Evolutionary conservation across 768 basidiomycete genomes (phyloP), one percentile per base, ranked within the genome.

Genomic region (Lentinula lateritia): DNA sequence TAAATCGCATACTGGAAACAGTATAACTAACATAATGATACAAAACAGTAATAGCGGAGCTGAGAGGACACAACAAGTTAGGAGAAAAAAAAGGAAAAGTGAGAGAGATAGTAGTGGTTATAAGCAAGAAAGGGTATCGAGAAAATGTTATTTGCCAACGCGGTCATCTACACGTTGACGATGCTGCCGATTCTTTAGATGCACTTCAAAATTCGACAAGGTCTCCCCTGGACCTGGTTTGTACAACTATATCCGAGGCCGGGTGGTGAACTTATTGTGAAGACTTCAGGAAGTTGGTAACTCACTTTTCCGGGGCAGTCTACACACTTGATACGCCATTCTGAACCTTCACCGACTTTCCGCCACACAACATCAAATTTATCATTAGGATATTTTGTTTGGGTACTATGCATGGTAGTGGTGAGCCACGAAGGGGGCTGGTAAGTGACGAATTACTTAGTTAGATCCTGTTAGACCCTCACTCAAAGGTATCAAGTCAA

Each of bases 281-380:
- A 34, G 57, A n/a, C 36, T 23, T 39, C 39, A 38, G 18, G 15
- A 53, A 53, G 38, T n/a, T 34, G 35, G 45, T 28, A 16, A 69
- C 80, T 32, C 63, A 93, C 93, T 83, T 95, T 96, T 68, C 93
- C 93, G 66, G 94, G 94, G 73, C 94, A 95, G 72, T 97, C 94
- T 65, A 86, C 69, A 71, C 94, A 97, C 72, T 90, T 94, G 69
- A 96, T 82, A 16, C 93, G 83, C 95, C 95, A 98, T 72, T 96
- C 94, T 5, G 84, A 82, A 12, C 76, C 78, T 48, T 82, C 77
- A 35, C 78, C 77, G 6, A 81, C 75, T 68, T 85, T 88, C 35
- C 85, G 82, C 38, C 86, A 74, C 36, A 91, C 85, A 16, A 90
- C 83, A 66, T 92, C 89, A 66, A 98, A 95, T 62, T 72, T 83